Base-by-base conservation (phyloP, 805 yeast species). In the Metschnikowia cerradonensis region DNA sequence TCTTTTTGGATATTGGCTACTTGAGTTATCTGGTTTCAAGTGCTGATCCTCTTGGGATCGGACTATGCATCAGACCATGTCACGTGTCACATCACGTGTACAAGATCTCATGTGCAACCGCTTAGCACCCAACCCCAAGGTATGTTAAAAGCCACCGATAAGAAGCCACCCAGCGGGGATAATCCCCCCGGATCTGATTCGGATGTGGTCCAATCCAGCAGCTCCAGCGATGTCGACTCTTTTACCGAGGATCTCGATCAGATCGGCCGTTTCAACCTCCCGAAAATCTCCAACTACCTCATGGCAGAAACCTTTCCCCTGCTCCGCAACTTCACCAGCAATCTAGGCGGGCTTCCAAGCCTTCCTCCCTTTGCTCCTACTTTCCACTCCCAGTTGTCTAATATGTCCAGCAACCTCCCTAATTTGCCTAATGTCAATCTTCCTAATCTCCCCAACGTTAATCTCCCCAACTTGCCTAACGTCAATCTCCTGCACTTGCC, bases 161-260 rank as follows among this genome's bases (percentile, higher is more conserved):
- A 20, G 22, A 32, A 32, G 15, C 38, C 38, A 32, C 45, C 20
- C 30, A 14, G 38, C 36, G 17, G 15, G 6, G 35, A 19, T n/a
- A 20, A 13, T 4, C 20, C 30, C 4, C 26, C 20, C 31, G n/a
- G n/a, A 3, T 34, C 45, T 31, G 45, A 15, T 11, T 7, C 31
- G 34, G 45, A 42, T 15, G 53, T 42, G 6, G 39, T 38, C 20
- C 50, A 38, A 7, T 47, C 59, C 13, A 41, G 44, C 35, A 50
- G 54, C 43, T 52, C 50, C 44, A 57, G 59, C 40, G 60, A 55
- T 11, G 35, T 49, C 44, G 60, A 54, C 57, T 74, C 78, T 0
- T 55, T 80, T 33, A 70, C 79, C 0, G 69, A 66, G 20, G 80
- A 79, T 8, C 63, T 82, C 45, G 81, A 82, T 48, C 77, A 72